Base-by-base conservation (phyloP, 352 stramenopile species). In the Thalassiosira delicatula region DNA sequence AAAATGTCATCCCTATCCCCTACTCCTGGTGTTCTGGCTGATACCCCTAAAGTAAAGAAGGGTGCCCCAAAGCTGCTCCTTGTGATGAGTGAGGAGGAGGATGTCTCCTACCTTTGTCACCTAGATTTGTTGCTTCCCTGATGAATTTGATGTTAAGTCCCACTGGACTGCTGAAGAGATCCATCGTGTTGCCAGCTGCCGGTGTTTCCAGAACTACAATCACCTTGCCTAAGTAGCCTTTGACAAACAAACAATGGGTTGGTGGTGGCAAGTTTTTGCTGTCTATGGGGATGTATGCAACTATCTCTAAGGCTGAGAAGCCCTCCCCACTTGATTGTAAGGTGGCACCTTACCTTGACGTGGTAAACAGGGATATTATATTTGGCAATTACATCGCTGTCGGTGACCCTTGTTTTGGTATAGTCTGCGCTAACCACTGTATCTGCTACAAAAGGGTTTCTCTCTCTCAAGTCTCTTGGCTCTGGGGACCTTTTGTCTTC, bases 371-470 rank as follows among this genome's bases (percentile, higher is more conserved):
- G 17, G 75, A 83, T 40, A 83, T 77, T 46, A 59, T 23, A 1
- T 77, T 77, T 66, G 75, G 75, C 0, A 67, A 83, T 32, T 30
- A 37, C 0, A 19, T 83, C 12, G 9, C 54, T 21, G 17, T 72
- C 29, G 33, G 40, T 9, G 74, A 66, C 0, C 46, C 33, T 12
- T 3, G 42, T 4, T 82, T 72, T 67, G 74, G 42, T 0, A 25
- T 82, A 0, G 23, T 82, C 27, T 40, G 76, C 25, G 65, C 76
- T 27, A 66, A 82, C 29, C 33, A 44, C 2, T 63, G 53, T 14
- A 70, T 54, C 17, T 17, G 54, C 7, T 76, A 76, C 40, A 72
- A 25, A 35, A 76, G 74, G 74, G 44, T 76, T 12, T 76, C n/a
- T 71, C 59, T 19, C 54, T 35, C 44, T 82, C 0, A 69, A 60